Evolutionary conservation across 345 rosid species (phyloP).

Genomic region (Syzygium jambos): DNA sequence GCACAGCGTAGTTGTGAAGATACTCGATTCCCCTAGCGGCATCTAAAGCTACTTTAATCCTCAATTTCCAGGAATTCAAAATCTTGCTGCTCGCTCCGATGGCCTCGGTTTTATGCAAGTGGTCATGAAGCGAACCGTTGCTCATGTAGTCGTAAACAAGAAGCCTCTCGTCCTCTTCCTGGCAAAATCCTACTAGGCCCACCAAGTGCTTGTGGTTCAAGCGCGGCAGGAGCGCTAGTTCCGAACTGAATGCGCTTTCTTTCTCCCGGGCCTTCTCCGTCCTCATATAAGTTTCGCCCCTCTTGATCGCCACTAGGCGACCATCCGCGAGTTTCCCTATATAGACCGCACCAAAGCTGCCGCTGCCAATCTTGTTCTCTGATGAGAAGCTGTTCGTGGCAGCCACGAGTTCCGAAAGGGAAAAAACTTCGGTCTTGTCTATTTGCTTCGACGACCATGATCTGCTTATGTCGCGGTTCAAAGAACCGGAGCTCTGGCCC

Average conservation of each 20-base stretch:
- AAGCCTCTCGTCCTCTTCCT: slow-evolving; percentile 47
- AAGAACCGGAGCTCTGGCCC: slow-evolving; percentile 17
- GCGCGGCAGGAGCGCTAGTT: slow-evolving; percentile 35
- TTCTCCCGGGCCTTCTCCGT: slow-evolving; percentile 27
- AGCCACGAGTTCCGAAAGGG: slow-evolving; percentile 29
- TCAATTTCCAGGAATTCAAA: slow-evolving; percentile 55
- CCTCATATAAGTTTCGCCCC: slow-evolving; percentile 24
- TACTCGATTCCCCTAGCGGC: slow-evolving; percentile 59
- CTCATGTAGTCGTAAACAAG: slow-evolving; percentile 54
- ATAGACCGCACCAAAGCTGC: slow-evolving; percentile 58
- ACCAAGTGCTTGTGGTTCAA: slow-evolving; percentile 65
- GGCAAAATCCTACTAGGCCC: slow-evolving; percentile 48
- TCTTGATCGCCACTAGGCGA: slow-evolving; percentile 54
- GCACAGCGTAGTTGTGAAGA: slow-evolving; percentile 56
- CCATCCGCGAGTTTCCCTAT: slow-evolving; percentile 38
- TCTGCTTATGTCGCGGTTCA: slow-evolving; percentile 13
- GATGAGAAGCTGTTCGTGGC: slow-evolving; percentile 39
- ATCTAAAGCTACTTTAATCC: slow-evolving; percentile 51
- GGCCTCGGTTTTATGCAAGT: slow-evolving; percentile 27
- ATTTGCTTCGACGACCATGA: slow-evolving; percentile 21
- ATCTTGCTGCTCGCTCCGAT: slow-evolving; percentile 9
- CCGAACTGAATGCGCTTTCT: slow-evolving; percentile 50
- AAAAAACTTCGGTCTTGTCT: slow-evolving; percentile 24
- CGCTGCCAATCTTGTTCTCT: slow-evolving; percentile 37
- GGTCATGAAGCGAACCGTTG: slow-evolving; percentile 51